phyloP scores from a whole-genome alignment of 768 basidiomycete species.

The Leccinum truebloodii region DNA sequence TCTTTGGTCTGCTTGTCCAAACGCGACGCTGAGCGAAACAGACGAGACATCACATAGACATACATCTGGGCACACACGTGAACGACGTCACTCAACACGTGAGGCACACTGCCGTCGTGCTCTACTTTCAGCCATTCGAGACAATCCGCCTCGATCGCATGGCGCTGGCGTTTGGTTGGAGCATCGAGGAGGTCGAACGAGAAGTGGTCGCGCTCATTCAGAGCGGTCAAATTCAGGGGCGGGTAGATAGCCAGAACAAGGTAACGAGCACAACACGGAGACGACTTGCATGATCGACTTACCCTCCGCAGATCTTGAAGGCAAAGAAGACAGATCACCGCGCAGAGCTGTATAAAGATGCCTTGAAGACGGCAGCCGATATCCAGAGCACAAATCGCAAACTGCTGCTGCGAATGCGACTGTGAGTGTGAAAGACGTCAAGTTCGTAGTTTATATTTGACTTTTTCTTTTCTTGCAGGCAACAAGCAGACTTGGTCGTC shows the following conservation, averaged over 20 bases:
- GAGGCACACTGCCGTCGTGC: constrained; percentile 73
- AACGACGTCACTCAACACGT: constrained; percentile 64
- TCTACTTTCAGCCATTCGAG: constrained; percentile 91
- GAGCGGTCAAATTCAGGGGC: constrained; percentile 72
- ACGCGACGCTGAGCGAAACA: constrained; percentile 28
- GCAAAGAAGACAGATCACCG: constrained; percentile 81
- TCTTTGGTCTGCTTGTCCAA: neutral
- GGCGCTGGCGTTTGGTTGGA: constrained; percentile 85
- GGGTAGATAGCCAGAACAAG: constrained; percentile 90
- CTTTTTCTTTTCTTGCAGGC: constrained; percentile 43
- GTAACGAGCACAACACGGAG: constrained; percentile 36
- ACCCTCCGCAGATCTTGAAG: constrained; percentile 61
- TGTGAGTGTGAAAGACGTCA: constrained; percentile 51
- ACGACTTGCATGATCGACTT: neutral
- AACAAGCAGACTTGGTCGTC: constrained; percentile 79
- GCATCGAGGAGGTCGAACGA: constrained; percentile 64
- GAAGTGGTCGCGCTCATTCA: constrained; percentile 81
- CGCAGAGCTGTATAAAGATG: constrained; percentile 70
- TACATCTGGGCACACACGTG: constrained; percentile 74
- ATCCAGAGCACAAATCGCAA: constrained; percentile 77
- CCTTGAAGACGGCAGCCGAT: constrained; percentile 70
- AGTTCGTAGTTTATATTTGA: neutral
- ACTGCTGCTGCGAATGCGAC: constrained; percentile 75
- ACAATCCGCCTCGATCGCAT: constrained; percentile 83
- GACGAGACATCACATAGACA: constrained; percentile 78